Conservation (phyloP, 345 rosid genomes). For the Aquilaria sinensis region DNA sequence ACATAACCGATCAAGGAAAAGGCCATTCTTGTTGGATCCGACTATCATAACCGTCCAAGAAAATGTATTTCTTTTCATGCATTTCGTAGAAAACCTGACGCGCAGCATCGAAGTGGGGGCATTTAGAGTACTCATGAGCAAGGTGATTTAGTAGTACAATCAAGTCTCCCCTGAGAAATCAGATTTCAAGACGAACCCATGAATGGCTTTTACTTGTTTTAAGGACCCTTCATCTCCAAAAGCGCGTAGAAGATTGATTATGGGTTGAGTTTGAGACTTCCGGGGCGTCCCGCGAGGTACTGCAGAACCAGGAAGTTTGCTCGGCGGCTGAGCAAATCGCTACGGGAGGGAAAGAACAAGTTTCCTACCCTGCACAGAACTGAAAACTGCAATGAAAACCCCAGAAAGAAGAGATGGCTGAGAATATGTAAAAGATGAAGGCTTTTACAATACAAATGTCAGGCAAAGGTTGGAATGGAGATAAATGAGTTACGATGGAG, state of each 20-base stretch:
- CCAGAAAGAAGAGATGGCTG: no score
- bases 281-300: background rate
- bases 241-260: conserved; percentile 25
- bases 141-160: conserved; percentile 27
- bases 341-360: background rate
- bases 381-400: no score
- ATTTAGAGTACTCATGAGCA: conserved; percentile 26
- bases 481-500: no score
- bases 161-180: conserved; percentile 8
- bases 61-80: conserved; percentile 28
- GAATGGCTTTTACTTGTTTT: conserved; percentile 24
- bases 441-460: no score
- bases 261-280: conserved; percentile 17
- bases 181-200: conserved; percentile 23
- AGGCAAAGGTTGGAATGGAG: no score
- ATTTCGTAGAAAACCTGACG: conserved; percentile 31
- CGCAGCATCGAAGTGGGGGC: conserved; percentile 29
- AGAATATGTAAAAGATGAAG: no score
- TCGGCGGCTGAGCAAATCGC: background rate
- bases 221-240: conserved; percentile 19
- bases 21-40: conserved; percentile 31
- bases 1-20: conserved; percentile 20
- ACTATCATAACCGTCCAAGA: conserved; percentile 43
- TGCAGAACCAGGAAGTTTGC: background rate
- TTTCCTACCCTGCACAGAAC: no score